Base-by-base conservation (phyloP, 345 rosid species). In the Punica granatum region DNA sequence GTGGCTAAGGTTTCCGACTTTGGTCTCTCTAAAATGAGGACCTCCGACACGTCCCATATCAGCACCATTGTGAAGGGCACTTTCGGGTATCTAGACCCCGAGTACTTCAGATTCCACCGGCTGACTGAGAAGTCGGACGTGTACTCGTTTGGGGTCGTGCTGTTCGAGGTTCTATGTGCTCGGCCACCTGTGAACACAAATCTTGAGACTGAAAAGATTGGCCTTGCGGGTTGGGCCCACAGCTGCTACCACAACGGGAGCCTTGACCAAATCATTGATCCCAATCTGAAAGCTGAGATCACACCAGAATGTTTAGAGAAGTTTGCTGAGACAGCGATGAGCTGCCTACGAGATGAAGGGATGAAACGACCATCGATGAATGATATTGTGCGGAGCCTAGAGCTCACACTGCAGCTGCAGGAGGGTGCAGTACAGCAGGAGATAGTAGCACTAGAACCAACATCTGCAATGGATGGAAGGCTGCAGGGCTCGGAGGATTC, bases 91-190 rank as follows among this genome's bases (percentile, higher is more conserved):
- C 59, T 53, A 30, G 59, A 89, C 58, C 95, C 92, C 0, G 90
- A 89, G 62, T 85, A 85, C 53, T 80, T 66, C 32, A 84, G 88
- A 19, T 81, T 74, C 42, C 86, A 82, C 60, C 73, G 71, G 31
- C 66, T 89, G 7, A 85, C 92, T 0, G 87, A 83, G 6, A 89
- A 89, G 75, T 86, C 90, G 0, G 96, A 89, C 66, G 90, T 85
- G 32, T 89, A 85, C 66, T 89, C 90, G 1, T 89, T 86, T 21
- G 90, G 59, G 89, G 83, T 85, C 30, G 90, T 89, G 60, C 36
- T 87, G 51, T 74, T 78, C 25, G 96, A 89, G 64, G 79, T 84
- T 15, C 16, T 86, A 16, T 82, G 89, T n/a, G 85, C 79, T 13
- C 70, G 88, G 65, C 79, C 88, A 3, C 71, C 81, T 1, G 35